Base-by-base conservation (phyloP, 1,284 basidiomycete genomes). In the Fomitopsis pinicola region DNA sequence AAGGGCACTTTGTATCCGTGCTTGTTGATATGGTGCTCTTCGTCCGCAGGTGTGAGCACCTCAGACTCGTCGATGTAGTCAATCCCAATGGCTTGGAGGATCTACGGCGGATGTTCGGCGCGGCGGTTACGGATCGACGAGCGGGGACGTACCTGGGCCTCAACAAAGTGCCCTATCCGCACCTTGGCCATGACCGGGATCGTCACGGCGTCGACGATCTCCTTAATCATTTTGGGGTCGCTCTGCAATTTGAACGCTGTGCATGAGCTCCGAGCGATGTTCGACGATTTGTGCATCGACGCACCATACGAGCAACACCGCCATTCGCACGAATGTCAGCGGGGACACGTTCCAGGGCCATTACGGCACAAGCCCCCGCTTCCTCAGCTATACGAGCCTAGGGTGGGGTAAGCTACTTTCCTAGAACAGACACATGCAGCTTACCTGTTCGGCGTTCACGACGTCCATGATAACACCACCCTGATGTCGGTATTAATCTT, bases 41-140 rank as follows among this genome's bases (percentile, higher is more conserved):
- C 92, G 73, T 96, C 97, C 33, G 97, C 97, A 50, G 95, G 94
- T 0, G 97, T 98, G 62, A 99, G 83, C 55, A 99, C 97, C 77
- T 98, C 97, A 17, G 90, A 95, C 78, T 95, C 94, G 76, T 99
- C 97, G 69, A 99, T 97, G 78, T 98, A 99, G 79, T 99, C 97
- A 58, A 98, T 91, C 10, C 97, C 96, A 72, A 98, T 84, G 22
- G 88, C 85, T 83, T 98, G 95, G 38, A 98, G 80, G 71, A 99
- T 97, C 90, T 96, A 73, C n/a, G 56, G 57, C 60, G 35, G 50
- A 59, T 50, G 38, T 22, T 22, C 68, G 67, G 42, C 3, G 45
- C 42, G 38, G 45, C 26, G 45, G 56, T n/a, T 36, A 10, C n/a
- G 40, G 33, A 60, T 35, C 19, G 55, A 60, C 36, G 50, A 61